Conservation (phyloP, 2,329 filamentous ascomycete genomes). For the Trichoderma sp. region DNA sequence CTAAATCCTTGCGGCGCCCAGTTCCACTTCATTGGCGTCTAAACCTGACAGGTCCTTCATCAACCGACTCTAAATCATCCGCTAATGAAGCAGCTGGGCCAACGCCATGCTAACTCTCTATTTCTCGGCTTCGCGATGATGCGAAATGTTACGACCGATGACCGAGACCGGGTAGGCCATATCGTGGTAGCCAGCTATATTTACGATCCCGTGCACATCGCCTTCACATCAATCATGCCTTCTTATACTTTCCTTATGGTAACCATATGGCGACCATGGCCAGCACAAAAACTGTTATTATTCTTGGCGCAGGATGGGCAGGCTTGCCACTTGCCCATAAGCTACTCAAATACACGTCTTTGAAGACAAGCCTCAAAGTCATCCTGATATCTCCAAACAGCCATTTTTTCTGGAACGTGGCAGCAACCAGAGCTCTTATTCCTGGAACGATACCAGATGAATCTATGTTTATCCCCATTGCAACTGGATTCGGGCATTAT, state of each 20-base stretch:
- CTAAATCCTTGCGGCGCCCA: conserved; percentile 28
- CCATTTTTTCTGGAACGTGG: conserved; percentile 61
- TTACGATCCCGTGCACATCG: not conserved
- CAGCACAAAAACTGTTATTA: conserved; percentile 52
- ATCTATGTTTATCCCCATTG: conserved; percentile 52
- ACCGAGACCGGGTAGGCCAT: not conserved
- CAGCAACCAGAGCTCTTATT: conserved; percentile 58
- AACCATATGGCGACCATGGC: not conserved
- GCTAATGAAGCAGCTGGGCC: not conserved
- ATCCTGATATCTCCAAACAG: conserved; percentile 58
- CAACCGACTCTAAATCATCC: not conserved
- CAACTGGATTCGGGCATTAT: conserved; percentile 51
- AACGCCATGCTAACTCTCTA: not conserved
- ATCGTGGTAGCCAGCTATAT: not conserved
- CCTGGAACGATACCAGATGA: conserved; percentile 53
- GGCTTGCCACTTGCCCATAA: conserved; percentile 57
- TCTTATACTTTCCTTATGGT: not conserved
- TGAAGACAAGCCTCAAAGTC: conserved; percentile 52
- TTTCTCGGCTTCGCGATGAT: not conserved
- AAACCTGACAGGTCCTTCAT: not conserved
- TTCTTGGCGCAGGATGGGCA: conserved; percentile 57
- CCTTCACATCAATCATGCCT: not conserved
- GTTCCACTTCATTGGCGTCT: not conserved
- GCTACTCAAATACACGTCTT: conserved; percentile 53
- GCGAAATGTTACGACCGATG: not conserved